Percentiles rank a stretch among this genome's conserved stretches.
Evolutionary conservation across 1,284 basidiomycete genomes (phyloP).

Genomic region (Fomes fomentarius): DNA sequence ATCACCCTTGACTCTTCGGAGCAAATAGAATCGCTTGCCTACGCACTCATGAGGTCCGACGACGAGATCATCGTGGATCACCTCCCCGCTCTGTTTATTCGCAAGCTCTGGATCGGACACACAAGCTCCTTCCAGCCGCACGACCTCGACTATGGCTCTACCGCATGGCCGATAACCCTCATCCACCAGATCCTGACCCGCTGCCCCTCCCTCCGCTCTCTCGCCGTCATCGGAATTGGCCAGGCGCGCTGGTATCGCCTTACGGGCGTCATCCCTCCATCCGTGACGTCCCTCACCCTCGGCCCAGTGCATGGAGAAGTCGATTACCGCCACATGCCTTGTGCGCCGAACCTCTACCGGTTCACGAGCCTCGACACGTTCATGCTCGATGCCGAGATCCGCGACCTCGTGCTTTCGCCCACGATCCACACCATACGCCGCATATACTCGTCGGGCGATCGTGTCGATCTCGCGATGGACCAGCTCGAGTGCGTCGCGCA

Average conservation of each 20-base stretch:
- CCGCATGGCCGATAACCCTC: slow-evolving; percentile 38
- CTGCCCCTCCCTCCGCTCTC: slow-evolving; percentile 30
- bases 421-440: slow-evolving; percentile 34
- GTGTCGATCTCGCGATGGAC: slow-evolving; percentile 30
- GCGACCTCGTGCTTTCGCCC: slow-evolving; percentile 35
- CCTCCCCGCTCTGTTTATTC: slow-evolving; percentile 25
- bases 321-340: slow-evolving; percentile 32
- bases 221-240: slow-evolving; percentile 37
- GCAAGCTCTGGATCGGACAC: slow-evolving; percentile 39
- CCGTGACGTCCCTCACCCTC: slow-evolving; percentile 35
- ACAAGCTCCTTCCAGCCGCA: slow-evolving; percentile 22
- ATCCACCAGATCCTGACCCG: slow-evolving; percentile 36
- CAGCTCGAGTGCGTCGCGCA: slow-evolving; percentile 35
- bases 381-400: slow-evolving; percentile 40
- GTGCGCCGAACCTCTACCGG: slow-evolving; percentile 26
- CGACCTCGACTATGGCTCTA: slow-evolving; percentile 37
- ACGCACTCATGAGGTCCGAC: slow-evolving; percentile 7
- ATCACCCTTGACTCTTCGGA: slow-evolving; percentile 32
- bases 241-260: slow-evolving; percentile 37
- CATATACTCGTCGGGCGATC: slow-evolving; percentile 28
- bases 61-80: slow-evolving; percentile 24
- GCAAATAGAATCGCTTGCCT: slow-evolving; percentile 33
- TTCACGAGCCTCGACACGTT: slow-evolving; percentile 39
- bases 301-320: slow-evolving; percentile 42
- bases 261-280: slow-evolving; percentile 36